Evolutionary conservation across 441 rosid genomes (phyloP).

Genomic region (Dalechampia spathulata): DNA sequence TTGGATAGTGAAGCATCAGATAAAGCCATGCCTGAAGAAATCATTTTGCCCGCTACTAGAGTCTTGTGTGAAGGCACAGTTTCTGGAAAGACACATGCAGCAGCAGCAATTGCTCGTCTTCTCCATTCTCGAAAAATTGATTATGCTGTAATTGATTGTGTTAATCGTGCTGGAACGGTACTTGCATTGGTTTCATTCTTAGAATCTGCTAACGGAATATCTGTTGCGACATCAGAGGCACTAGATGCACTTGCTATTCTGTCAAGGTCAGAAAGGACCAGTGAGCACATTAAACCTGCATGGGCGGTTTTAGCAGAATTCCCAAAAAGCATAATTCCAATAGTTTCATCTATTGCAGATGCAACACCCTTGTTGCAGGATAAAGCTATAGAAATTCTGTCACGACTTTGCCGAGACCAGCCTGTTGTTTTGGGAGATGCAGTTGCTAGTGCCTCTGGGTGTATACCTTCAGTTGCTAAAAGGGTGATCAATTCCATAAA

Average conservation of each 20-base stretch:
- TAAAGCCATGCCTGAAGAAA: conserved; percentile 68
- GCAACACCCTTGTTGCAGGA: conserved; percentile 83
- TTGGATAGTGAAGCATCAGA: conserved; percentile 83
- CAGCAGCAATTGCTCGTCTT: conserved; percentile 94
- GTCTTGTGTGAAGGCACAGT: conserved; percentile 88
- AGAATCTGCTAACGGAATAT: conserved; percentile 64
- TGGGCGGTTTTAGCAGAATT: conserved; percentile 92
- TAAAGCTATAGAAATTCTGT: conserved; percentile 87
- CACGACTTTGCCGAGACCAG: conserved; percentile 86
- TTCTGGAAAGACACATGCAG: conserved; percentile 92
- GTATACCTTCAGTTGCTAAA: conserved; percentile 60
- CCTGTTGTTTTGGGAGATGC: conserved; percentile 76
- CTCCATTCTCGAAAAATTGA: conserved; percentile 70
- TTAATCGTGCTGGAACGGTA: conserved; percentile 89
- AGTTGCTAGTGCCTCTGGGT: conserved; percentile 55
- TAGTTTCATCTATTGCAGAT: conserved; percentile 75
- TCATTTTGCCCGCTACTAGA: conserved; percentile 88
- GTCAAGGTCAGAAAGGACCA: conserved; percentile 57
- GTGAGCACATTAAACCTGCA: conserved; percentile 71
- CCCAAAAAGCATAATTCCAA: conserved; percentile 72
- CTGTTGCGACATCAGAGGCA: conserved; percentile 77
- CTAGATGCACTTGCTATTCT: conserved; percentile 92
- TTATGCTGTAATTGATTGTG: conserved; percentile 70
- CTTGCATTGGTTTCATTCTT: conserved; percentile 93
- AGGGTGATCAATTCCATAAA: conserved; percentile 64